Conservation (phyloP, 805 yeast species). For the Pichia cabralensis region DNA sequence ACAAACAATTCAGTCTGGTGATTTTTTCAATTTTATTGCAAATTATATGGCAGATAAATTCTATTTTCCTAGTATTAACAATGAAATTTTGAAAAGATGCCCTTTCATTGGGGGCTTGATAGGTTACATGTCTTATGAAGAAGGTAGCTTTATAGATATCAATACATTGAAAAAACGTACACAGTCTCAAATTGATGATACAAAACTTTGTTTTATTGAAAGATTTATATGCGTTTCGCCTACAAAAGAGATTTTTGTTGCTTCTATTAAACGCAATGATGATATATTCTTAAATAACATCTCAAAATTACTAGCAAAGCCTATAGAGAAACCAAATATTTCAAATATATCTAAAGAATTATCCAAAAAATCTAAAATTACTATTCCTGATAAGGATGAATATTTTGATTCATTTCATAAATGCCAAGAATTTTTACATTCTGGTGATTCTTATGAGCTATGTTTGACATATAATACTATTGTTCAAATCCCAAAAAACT, state of each 20-base stretch:
- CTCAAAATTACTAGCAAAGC: neutral
- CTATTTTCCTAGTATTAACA: constrained; percentile 19
- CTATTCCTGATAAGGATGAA: constrained; percentile 39
- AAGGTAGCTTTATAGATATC: constrained; percentile 44
- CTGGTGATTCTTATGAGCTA: constrained; percentile 90
- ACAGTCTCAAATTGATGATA: constrained; percentile 47
- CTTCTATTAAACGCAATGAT: constrained; percentile 39
- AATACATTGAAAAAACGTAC: constrained; percentile 31
- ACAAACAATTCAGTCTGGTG: constrained; percentile 8
- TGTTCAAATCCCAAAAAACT: constrained; percentile 37
- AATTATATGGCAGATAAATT: constrained; percentile 32
- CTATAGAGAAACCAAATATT: too few species aligned
- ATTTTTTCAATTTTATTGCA: constrained; percentile 49
- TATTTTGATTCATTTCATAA: constrained; percentile 47
- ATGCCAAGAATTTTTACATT: constrained; percentile 57
- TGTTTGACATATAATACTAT: constrained; percentile 76
- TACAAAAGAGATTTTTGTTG: constrained; percentile 38
- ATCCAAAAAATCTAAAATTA: constrained; percentile 20
- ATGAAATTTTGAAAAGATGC: constrained; percentile 28
- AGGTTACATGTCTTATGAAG: constrained; percentile 84
- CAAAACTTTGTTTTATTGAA: constrained; percentile 63
- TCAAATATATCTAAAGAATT: neutral
- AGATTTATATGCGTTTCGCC: constrained; percentile 47
- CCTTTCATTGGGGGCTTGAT: constrained; percentile 90
- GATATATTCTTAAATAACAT: constrained; percentile 23